Evolutionary conservation across 345 rosid species (phyloP).

Genomic region (Salix caprea): DNA sequence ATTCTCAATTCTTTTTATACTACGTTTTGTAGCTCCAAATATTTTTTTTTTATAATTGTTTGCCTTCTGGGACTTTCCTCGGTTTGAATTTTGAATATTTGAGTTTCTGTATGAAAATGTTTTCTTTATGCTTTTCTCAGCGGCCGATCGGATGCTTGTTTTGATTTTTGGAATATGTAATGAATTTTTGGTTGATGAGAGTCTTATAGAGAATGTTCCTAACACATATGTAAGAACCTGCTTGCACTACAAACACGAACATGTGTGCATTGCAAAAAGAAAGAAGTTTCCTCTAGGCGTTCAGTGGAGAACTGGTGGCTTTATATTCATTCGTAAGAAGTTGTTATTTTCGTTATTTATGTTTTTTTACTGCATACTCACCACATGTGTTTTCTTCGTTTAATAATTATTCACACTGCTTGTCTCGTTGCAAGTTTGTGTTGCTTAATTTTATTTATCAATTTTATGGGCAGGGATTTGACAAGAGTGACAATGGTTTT

Average conservation of each 20-base stretch:
- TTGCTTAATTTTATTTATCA: slow-evolving; percentile 9
- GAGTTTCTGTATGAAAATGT: background rate
- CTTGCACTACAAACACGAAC: slow-evolving; percentile 33
- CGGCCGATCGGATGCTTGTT: slow-evolving; percentile 23
- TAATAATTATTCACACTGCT: slow-evolving; percentile 1
- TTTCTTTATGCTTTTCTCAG: slow-evolving; percentile 21
- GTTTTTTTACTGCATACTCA: slow-evolving; percentile 4
- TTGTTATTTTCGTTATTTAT: slow-evolving; percentile 35
- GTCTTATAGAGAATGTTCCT: slow-evolving; percentile 38
- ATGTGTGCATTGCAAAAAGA: slow-evolving; percentile 50
- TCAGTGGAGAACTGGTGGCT: slow-evolving; percentile 71
- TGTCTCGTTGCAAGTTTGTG: slow-evolving; percentile 3
- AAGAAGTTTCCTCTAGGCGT: slow-evolving; percentile 54
- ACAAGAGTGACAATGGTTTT: slow-evolving; percentile 4
- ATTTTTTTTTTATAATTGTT: background rate
- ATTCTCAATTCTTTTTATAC: background rate
- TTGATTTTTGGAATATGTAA: slow-evolving; percentile 22
- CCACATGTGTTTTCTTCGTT: slow-evolving; percentile 12
- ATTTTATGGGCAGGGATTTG: slow-evolving; percentile 37
- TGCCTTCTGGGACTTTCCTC: background rate
- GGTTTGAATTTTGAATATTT: background rate
- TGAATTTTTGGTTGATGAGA: slow-evolving; percentile 46
- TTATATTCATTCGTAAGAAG: slow-evolving; percentile 80
- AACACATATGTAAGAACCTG: slow-evolving; percentile 54
- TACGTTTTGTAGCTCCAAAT: background rate